Evolutionary conservation across 495 filamentous ascomycete genomes (phyloP).

Genomic region (Cenococcum geophilum): DNA sequence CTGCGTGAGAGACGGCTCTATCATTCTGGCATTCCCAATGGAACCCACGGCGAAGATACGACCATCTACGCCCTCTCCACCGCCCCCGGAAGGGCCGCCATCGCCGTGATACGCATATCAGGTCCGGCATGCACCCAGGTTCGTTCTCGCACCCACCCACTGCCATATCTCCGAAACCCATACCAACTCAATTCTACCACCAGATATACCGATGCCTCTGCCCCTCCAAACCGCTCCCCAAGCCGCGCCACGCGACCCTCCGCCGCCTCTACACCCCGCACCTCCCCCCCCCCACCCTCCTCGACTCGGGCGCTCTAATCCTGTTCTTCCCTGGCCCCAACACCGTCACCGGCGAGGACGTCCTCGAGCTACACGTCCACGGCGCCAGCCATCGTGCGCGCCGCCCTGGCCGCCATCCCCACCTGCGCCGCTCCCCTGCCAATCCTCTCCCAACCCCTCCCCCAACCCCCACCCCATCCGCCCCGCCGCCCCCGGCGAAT

Average conservation of each 20-base stretch:
- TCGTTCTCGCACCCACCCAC: slow-evolving; percentile 17
- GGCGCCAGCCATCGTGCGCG: slow-evolving; percentile 84
- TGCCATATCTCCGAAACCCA: neutral
- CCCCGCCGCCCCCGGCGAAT: slow-evolving; percentile 93
- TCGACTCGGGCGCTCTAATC: slow-evolving; percentile 77
- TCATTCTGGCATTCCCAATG: slow-evolving; percentile 2
- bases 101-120: slow-evolving; percentile 85
- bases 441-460: neutral
- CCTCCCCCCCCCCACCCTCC: slow-evolving; percentile 42
- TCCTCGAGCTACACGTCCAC: slow-evolving; percentile 89
- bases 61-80: slow-evolving; percentile 95
- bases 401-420: slow-evolving; percentile 73
- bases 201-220: slow-evolving; percentile 76
- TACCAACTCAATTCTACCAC: neutral
- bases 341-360: slow-evolving; percentile 85
- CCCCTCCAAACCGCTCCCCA: slow-evolving; percentile 56
- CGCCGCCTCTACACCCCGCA: slow-evolving; percentile 68
- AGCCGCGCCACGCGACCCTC: slow-evolving; percentile 68
- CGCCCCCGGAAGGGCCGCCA: slow-evolving; percentile 76
- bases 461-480: slow-evolving; percentile 57
- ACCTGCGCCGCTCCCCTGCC: slow-evolving; percentile 28
- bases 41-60: slow-evolving; percentile 8
- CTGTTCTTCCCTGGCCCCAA: slow-evolving; percentile 81
- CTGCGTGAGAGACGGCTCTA: neutral
- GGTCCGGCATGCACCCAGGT: slow-evolving; percentile 54